Evolutionary conservation across 2,329 filamentous ascomycete genomes (phyloP).

Genomic region (Elsinoe ampelina): DNA sequence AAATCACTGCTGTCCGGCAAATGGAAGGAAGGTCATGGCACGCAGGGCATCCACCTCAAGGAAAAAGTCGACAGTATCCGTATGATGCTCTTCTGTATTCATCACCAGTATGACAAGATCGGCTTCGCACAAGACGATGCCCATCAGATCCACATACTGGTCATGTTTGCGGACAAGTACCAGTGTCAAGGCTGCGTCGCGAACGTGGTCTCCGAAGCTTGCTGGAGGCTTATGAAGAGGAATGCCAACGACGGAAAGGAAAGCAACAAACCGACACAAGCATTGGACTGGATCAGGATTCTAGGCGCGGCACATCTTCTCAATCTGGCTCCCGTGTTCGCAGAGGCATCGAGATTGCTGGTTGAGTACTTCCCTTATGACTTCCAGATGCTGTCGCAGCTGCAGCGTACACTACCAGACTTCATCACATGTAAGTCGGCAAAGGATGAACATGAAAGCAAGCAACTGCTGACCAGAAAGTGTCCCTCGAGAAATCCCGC

Average conservation of each 20-base stretch:
- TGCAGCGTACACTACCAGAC: neutral
- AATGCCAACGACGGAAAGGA: too few relatives aligned
- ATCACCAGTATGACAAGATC: neutral
- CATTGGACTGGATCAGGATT: too few relatives aligned
- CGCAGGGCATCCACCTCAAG: neutral
- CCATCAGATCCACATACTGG: neutral
- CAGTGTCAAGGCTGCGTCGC: neutral
- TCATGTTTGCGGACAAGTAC: neutral
- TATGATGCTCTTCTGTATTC: neutral
- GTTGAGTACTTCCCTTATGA: neutral
- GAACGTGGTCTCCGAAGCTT: neutral
- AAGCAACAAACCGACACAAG: too few relatives aligned
- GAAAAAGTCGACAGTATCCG: neutral
- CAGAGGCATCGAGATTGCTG: too few relatives aligned
- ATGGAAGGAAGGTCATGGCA: too few relatives aligned
- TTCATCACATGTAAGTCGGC: neutral
- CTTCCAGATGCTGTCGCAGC: neutral
- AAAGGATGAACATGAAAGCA: too few relatives aligned
- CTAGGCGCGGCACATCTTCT: too few relatives aligned
- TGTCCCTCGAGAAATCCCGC: too few relatives aligned
- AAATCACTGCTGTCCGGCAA: too few relatives aligned
- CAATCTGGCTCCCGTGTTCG: too few relatives aligned
- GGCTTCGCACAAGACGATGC: neutral
- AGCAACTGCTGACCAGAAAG: too few relatives aligned
- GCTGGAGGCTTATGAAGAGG: too few relatives aligned